Conservation (phyloP, 257 asterid genomes). For the Fraxinus pennsylvanica region DNA sequence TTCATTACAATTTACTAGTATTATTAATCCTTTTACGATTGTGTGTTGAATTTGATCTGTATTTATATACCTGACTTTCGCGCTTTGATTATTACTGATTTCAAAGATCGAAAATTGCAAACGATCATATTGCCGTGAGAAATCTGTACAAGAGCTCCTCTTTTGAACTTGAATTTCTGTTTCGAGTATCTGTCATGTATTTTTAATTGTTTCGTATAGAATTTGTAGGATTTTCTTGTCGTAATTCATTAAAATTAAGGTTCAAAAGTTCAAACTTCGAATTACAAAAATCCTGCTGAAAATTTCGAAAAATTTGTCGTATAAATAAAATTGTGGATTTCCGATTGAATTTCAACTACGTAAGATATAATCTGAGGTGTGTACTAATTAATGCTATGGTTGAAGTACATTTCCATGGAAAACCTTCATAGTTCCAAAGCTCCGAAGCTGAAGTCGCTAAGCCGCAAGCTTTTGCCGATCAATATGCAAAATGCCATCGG, state of each 20-base stretch:
- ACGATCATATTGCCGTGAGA: background rate
- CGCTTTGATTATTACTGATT: background rate
- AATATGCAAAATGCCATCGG: constrained; percentile 29
- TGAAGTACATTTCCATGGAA: constrained; percentile 51
- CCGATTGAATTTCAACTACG: background rate
- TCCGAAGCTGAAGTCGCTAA: constrained; percentile 37
- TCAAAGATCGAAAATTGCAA: background rate
- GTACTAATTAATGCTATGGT: constrained; percentile 16
- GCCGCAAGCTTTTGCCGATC: constrained; percentile 42
- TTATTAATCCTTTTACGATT: background rate
- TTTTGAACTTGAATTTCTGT: background rate
- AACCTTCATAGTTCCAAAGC: constrained; percentile 37
- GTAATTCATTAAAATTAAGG: background rate
- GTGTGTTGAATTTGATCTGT: constrained; percentile 9
- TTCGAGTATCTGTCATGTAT: background rate
- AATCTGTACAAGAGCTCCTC: background rate
- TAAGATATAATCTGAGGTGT: background rate
- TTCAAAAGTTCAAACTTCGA: constrained; percentile 6
- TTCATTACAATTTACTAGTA: background rate
- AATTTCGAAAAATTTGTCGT: constrained; percentile 20
- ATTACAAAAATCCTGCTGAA: background rate
- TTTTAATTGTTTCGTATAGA: background rate
- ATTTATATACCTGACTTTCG: background rate
- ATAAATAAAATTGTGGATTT: background rate
- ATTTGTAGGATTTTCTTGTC: constrained; percentile 1